Conservation (phyloP, 23 red algal genomes). For the Gracilaria caudata region DNA sequence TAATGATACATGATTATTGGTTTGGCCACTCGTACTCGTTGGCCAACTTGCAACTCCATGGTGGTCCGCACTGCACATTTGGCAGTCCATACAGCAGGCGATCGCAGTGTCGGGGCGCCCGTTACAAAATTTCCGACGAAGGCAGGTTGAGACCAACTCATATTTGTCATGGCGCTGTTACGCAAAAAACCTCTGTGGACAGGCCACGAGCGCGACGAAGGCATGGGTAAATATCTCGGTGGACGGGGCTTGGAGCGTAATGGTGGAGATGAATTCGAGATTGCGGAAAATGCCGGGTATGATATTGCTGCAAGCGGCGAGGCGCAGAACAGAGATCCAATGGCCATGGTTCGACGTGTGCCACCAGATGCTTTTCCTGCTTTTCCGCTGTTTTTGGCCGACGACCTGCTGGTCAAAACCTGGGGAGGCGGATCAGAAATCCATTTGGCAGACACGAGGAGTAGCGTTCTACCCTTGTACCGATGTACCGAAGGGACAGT, state of each 20-base stretch:
- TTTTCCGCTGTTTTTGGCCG: not conserved
- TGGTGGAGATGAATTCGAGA: not conserved
- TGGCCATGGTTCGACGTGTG: not conserved
- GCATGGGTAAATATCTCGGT: not conserved
- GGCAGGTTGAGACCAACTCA: slow-evolving; percentile 1
- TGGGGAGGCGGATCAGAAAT: not conserved
- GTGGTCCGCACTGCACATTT: not conserved
- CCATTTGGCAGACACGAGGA: no score
- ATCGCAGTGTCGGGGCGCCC: not conserved
- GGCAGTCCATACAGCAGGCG: not conserved
- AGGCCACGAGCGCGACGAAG: no score
- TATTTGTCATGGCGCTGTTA: not conserved
- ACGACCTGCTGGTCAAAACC: not conserved
- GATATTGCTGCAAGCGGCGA: not conserved
- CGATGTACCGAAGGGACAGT: no score
- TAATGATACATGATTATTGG: slow-evolving; percentile 75
- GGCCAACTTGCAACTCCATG: slow-evolving; percentile 56
- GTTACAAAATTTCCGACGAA: not conserved
- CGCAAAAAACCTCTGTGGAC: no score
- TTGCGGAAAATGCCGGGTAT: not conserved
- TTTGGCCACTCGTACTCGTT: slow-evolving; percentile 51
- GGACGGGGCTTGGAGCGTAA: not conserved
- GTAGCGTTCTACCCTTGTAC: no score
- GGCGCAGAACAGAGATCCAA: not conserved
- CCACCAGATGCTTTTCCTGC: not conserved